These are phyloP conservation scores for Ophiosphaerella narmari DNA, from an alignment of 2,329 filamentous ascomycete genomes.

Conservation along the genomic window DNA sequence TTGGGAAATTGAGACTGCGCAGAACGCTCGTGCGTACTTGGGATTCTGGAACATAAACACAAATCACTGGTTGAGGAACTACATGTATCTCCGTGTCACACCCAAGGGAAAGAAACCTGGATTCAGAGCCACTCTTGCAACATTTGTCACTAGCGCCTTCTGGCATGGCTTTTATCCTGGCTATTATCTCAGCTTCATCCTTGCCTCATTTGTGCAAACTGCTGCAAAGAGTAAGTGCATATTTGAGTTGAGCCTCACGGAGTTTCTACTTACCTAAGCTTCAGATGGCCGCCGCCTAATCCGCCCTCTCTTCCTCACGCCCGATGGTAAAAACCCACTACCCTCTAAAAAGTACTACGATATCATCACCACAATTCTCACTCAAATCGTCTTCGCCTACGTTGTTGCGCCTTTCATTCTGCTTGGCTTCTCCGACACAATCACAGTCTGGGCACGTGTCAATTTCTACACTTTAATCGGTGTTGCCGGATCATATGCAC, in stretches of 20 bases:
- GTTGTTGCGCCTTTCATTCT: constrained; percentile 83
- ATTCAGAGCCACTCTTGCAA: constrained; percentile 91
- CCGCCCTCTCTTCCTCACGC: constrained; percentile 88
- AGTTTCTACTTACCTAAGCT: constrained; percentile 3
- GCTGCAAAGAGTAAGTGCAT: constrained; percentile 83
- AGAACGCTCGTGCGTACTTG: constrained; percentile 91
- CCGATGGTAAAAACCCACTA: constrained; percentile 62
- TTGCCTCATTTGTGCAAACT: constrained; percentile 90
- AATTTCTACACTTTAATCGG: constrained; percentile 85
- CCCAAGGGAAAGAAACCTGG: constrained; percentile 95
- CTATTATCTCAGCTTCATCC: constrained; percentile 88
- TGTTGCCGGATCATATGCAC: constrained; percentile 66
- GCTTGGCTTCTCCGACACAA: constrained; percentile 70
- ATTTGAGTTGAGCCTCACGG: not conserved
- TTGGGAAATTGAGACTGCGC: constrained; percentile 82
- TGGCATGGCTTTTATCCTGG: constrained; percentile 99
- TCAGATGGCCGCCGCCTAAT: constrained; percentile 85
- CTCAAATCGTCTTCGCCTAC: constrained; percentile 84
- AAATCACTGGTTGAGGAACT: constrained; percentile 94
- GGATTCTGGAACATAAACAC: constrained; percentile 99
- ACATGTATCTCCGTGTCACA: constrained; percentile 92
- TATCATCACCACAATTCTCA: constrained; percentile 71
- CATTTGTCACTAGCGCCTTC: constrained; percentile 90
- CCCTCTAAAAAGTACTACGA: constrained; percentile 86
- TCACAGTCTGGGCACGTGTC: constrained; percentile 79